These are phyloP conservation scores for Thraustochytrium striatum DNA, from an alignment of 352 stramenopile species.

Conservation along the genomic window DNA sequence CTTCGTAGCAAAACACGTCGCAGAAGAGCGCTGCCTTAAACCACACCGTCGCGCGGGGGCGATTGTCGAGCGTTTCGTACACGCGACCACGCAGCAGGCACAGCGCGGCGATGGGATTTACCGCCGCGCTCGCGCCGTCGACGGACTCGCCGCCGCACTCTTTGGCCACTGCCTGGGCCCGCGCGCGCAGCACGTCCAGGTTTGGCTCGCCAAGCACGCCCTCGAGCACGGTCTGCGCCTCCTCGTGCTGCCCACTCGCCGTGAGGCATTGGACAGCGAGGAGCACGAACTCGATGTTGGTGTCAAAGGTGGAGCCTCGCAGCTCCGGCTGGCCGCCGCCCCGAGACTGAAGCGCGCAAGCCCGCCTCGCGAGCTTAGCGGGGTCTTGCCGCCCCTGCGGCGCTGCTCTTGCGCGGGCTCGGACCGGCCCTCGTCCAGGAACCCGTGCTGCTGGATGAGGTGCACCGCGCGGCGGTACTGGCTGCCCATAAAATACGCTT, in stretches of 20 bases:
- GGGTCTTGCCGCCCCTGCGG: too few species aligned
- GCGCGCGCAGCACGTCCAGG: neutral
- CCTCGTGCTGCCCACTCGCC: slow-evolving; percentile 21
- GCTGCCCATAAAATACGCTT: slow-evolving; percentile 47
- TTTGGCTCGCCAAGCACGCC: slow-evolving; percentile 7
- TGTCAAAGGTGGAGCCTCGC: too few species aligned
- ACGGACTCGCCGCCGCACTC: neutral
- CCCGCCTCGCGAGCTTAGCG: too few species aligned
- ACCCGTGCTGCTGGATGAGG: slow-evolving; percentile 30
- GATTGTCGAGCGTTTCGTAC: slow-evolving; percentile 72
- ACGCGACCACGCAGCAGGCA: slow-evolving; percentile 73
- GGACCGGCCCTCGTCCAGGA: too few species aligned
- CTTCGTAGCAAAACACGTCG: slow-evolving; percentile 72
- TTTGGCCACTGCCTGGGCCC: neutral
- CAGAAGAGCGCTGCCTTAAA: slow-evolving; percentile 69
- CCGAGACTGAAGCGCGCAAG: too few species aligned
- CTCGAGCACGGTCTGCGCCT: slow-evolving; percentile 35
- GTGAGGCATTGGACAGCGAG: slow-evolving; percentile 33
- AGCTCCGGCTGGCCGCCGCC: too few species aligned
- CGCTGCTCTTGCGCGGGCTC: too few species aligned
- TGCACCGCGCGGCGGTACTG: slow-evolving; percentile 38
- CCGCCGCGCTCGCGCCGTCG: neutral
- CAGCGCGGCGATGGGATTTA: slow-evolving; percentile 50
- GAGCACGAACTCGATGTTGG: slow-evolving; percentile 33
- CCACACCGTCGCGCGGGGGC: slow-evolving; percentile 70